A percentile compares a stretch with the other conserved stretches of the same genome.
These are phyloP conservation scores for Heliamphora ciliata DNA, from an alignment of 179 eudicot genomes.

Conservation along the genomic window DNA sequence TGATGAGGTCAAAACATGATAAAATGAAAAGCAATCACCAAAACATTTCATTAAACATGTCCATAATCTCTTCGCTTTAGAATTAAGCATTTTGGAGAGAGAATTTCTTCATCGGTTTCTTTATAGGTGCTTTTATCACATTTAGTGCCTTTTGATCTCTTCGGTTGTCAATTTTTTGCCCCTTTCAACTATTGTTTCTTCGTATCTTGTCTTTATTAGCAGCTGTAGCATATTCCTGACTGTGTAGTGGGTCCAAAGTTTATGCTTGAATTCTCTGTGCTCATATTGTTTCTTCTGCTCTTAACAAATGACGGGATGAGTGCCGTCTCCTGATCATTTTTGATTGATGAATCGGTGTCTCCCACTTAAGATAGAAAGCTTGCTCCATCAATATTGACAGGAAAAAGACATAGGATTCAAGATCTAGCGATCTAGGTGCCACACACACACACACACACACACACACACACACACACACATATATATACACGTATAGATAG, in stretches of 20 bases:
- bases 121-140: too few species aligned
- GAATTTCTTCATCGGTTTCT: too few species aligned
- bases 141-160: too few species aligned
- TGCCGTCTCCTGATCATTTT: background rate
- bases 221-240: constrained; percentile 63
- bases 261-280: constrained; percentile 46
- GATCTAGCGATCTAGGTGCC: background rate
- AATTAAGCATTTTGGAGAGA: too few species aligned
- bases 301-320: constrained; percentile 39
- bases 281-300: constrained; percentile 48
- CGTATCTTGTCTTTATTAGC: constrained; percentile 52
- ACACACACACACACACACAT: too few species aligned
- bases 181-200: too few species aligned
- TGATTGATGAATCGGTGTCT: background rate
- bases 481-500: too few species aligned
- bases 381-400: background rate
- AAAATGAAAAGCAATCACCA: background rate
- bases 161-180: too few species aligned
- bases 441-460: background rate
- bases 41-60: background rate
- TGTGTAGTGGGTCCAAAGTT: constrained; percentile 33
- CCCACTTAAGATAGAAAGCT: background rate
- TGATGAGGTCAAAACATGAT: background rate
- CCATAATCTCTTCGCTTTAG: too few species aligned
- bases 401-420: background rate